Base-by-base conservation (phyloP, 345 rosid genomes). In the Punica granatum region DNA sequence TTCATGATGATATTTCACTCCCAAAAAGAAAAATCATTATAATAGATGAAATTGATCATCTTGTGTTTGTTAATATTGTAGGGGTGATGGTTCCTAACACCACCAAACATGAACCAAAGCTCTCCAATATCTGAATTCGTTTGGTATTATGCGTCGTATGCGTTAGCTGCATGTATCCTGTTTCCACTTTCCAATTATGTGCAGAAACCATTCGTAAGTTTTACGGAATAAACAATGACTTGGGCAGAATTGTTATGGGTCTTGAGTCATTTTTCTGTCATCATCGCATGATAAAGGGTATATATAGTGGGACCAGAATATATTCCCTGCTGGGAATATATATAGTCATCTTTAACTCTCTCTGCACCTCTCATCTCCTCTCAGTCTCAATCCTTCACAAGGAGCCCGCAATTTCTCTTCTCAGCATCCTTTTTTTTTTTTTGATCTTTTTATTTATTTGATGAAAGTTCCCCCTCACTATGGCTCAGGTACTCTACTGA, bases 401-500 rank as follows among this genome's bases (percentile, higher is more conserved):
- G 6, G 18, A 30, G 61, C 61, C 61, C 4, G 7, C 7, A 56
- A 14, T 30, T 26, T 56, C 61, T 30, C 61, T 30, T 56, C 61
- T 16, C 25, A 28, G 34, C 33, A 8, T 56, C 16, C 5, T 10
- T 28, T 56, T 13, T 30, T 14, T 15, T 26, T 14, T 30, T 14
- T 13, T 7, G n/a, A 14, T 14, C 28, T 54, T n/a, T n/a, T n/a
- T n/a, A n/a, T n/a, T n/a, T n/a, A n/a, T n/a, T 25, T 9, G 25
- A 54, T 54, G 60, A 54, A 54, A 11, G 5, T 23, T 56, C 25
- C 61, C 18, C 18, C 31, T 26, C 61, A 15, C 10, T 14, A 56
- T 56, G 61, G 61, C 61, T 30, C 61, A 56, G 61, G 61, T 56
- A 30, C 32, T 53, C 30, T 11, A 25, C 30, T 25, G 59, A 53